Evolutionary conservation across 306 rosid genomes (phyloP).

Genomic region (Geum urbanum): DNA sequence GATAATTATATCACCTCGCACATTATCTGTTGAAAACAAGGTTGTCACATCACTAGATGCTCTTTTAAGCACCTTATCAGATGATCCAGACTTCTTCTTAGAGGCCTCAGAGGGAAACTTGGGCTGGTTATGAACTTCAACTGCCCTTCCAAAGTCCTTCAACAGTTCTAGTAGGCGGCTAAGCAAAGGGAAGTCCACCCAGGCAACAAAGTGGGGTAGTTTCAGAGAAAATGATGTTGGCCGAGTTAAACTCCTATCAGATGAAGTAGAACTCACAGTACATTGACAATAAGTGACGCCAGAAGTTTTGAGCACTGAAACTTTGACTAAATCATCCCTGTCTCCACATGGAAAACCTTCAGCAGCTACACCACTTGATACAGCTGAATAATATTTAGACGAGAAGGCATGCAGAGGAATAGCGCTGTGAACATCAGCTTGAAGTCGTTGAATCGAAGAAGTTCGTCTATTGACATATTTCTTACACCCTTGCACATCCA

Average conservation of each 20-base stretch:
- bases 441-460: constrained; percentile 43
- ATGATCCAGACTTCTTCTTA: constrained; percentile 32
- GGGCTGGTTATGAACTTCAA: constrained; percentile 35
- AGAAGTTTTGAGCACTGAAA: constrained; percentile 61
- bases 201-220: constrained; percentile 59
- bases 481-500: constrained; percentile 22
- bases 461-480: constrained; percentile 31
- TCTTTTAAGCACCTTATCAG: constrained; percentile 35
- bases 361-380: constrained; percentile 35
- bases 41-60: constrained; percentile 41
- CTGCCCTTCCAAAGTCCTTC: constrained; percentile 43
- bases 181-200: constrained; percentile 69
- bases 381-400: constrained; percentile 38
- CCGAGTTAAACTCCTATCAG: constrained; percentile 38
- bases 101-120: constrained; percentile 28
- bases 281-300: constrained; percentile 53
- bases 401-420: constrained; percentile 52
- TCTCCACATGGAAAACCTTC: constrained; percentile 50
- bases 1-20: constrained; percentile 59
- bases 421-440: constrained; percentile 59
- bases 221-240: constrained; percentile 59
- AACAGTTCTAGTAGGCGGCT: constrained; percentile 39
- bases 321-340: constrained; percentile 45
- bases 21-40: constrained; percentile 45
- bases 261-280: constrained; percentile 46